These are phyloP conservation scores for Trichoderma guizhouense DNA, from an alignment of 2,329 filamentous ascomycete genomes.

Conservation along the genomic window DNA sequence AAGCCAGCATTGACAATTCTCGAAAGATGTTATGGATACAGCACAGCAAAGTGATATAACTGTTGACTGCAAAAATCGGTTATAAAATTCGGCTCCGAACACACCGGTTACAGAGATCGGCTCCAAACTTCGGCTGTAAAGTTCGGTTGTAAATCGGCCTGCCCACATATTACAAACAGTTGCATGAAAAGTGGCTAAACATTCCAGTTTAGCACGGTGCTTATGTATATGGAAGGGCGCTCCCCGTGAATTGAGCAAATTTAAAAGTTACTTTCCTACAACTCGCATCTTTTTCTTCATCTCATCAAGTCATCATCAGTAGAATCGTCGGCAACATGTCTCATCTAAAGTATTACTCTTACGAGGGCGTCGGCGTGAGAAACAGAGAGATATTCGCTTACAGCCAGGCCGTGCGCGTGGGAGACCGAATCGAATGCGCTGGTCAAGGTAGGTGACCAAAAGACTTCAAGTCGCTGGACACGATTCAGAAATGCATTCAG, in stretches of 20 bases:
- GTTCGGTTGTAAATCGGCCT: background rate
- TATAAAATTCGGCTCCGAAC: background rate
- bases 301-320: background rate
- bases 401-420: conserved; percentile 44
- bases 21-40: background rate
- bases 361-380: background rate
- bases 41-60: background rate
- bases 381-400: background rate
- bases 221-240: background rate
- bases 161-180: background rate
- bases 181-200: background rate
- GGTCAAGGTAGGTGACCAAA: background rate
- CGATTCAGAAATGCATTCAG: background rate
- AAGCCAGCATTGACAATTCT: too few species aligned
- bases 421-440: conserved; percentile 35
- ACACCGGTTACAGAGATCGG: background rate
- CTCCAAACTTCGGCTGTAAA: background rate
- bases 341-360: background rate
- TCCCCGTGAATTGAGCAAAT: background rate
- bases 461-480: background rate
- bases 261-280: background rate
- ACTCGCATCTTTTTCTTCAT: background rate
- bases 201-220: background rate
- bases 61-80: background rate
- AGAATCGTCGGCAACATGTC: background rate